Percentiles rank a stretch among this genome's conserved stretches.
These are phyloP conservation scores for Rhexocercosporidium sp. DNA, from an alignment of 2,329 filamentous ascomycete genomes.

Conservation along the genomic window DNA sequence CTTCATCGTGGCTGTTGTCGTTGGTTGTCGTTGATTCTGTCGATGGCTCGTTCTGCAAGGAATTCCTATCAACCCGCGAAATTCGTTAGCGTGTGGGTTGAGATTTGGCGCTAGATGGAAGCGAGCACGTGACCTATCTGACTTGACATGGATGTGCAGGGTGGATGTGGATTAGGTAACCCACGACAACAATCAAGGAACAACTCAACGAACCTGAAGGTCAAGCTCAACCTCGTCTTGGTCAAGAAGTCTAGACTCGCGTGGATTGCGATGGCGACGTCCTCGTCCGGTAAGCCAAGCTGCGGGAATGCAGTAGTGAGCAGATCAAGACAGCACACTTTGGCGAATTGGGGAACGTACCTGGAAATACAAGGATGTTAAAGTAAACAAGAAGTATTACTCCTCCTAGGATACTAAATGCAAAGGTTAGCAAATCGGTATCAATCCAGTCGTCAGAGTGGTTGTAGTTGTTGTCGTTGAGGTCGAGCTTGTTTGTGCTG, in stretches of 20 bases:
- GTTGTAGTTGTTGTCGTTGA: not conserved
- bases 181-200: not conserved
- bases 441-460: too few species aligned
- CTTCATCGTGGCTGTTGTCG: constrained; percentile 40
- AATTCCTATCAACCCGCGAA: not conserved
- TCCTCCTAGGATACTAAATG: not conserved
- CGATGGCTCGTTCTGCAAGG: too few species aligned
- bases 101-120: not conserved
- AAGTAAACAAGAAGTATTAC: not conserved
- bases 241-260: too few species aligned
- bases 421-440: not conserved
- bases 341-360: not conserved
- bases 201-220: not conserved
- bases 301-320: too few species aligned
- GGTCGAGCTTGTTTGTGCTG: not conserved
- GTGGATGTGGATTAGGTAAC: not conserved
- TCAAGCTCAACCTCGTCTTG: not conserved
- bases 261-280: too few species aligned
- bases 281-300: too few species aligned
- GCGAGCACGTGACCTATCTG: constrained; percentile 6
- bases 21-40: constrained; percentile 14
- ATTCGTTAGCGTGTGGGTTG: constrained; percentile 5
- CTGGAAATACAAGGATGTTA: not conserved
- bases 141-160: not conserved
- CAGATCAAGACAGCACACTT: not conserved